Evolutionary conservation across 2,329 filamentous ascomycete genomes (phyloP), one percentile per base, ranked within the genome.

Genomic region (Ophiocordyceps robertsii): DNA sequence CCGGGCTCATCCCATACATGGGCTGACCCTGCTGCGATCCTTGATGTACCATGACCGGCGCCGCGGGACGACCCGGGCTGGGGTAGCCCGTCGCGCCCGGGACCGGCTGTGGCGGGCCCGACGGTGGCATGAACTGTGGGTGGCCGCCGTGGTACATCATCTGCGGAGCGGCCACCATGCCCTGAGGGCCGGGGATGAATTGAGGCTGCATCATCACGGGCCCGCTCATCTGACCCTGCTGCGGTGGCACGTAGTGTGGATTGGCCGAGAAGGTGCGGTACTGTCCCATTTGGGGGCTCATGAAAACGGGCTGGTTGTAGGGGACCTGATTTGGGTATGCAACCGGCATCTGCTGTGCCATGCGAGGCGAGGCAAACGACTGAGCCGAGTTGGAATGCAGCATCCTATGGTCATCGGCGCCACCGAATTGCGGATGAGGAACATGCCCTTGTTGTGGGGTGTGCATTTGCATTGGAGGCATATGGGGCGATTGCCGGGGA

Each of bases 21-120:
- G 67, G 78, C 57, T 93, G 87, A 35, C 89, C 88, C 60, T 94
- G 89, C 56, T 95, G 90, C 27, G 89, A 95, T 43, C 86, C 86
- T 64, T 95, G 87, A 51, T 89, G 89, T 54, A 82, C 84, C 90
- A 96, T 96, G 80, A 93, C 87, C 2, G 86, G 82, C 12, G 92
- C 86, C 17, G 69, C 60, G 27, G 81, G 80, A 39, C 88, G 77
- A 44, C 86, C 80, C 1, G 90, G 90, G 57, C 90, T 95, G n/a
- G 87, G 84, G 56, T 85, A 95, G 14, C 87, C 86, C 52, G 81
- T 84, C 8, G 76, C 71, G 37, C 76, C 84, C 17, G 82, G 77
- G 43, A 78, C 72, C 9, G 66, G 62, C 50, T 77, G 75, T 27
- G 73, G 75, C 16, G 71, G 70, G 2, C 69, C 72, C 35, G 66